phyloP scores from a whole-genome alignment of 108 stramenopile genomes.

The Asterionellopsis glacialis region DNA sequence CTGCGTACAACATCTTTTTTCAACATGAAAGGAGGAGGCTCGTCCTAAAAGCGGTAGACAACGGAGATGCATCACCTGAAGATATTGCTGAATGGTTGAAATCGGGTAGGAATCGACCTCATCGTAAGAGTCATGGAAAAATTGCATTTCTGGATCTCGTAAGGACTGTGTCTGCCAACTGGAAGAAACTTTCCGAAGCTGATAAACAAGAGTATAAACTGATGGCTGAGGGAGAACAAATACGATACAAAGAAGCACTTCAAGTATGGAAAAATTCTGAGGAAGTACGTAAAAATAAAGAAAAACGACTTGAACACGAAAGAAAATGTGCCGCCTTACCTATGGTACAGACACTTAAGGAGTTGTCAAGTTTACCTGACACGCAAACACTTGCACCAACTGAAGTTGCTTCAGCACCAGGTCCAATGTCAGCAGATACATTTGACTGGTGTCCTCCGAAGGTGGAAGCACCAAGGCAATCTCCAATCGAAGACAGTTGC shows the following conservation, averaged over 20 bases:
- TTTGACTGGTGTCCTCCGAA: too few relatives aligned
- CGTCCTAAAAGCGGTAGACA: neutral
- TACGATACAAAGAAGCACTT: constrained; percentile 36
- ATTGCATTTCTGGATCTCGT: constrained; percentile 76
- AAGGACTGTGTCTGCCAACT: constrained; percentile 49
- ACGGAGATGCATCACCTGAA: neutral
- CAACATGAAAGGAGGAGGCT: neutral
- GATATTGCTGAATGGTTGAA: neutral
- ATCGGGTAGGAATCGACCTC: constrained; percentile 18
- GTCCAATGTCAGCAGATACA: too few relatives aligned
- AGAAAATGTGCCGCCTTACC: too few relatives aligned
- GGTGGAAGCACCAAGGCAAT: too few relatives aligned
- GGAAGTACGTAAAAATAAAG: constrained; percentile 4
- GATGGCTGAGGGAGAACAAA: constrained; percentile 33
- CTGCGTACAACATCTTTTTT: constrained; percentile 8
- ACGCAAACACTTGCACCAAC: too few relatives aligned
- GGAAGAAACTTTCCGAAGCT: constrained; percentile 36
- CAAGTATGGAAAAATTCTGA: constrained; percentile 29
- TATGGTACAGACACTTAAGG: too few relatives aligned
- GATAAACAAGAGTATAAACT: constrained; percentile 27
- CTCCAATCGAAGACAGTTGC: too few relatives aligned
- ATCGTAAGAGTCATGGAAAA: constrained; percentile 75
- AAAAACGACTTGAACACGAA: neutral
- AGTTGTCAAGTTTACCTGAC: too few relatives aligned
- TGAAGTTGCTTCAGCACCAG: too few relatives aligned